phyloP scores from a whole-genome alignment of 31 red algal species.

The Endocladia muricata region DNA sequence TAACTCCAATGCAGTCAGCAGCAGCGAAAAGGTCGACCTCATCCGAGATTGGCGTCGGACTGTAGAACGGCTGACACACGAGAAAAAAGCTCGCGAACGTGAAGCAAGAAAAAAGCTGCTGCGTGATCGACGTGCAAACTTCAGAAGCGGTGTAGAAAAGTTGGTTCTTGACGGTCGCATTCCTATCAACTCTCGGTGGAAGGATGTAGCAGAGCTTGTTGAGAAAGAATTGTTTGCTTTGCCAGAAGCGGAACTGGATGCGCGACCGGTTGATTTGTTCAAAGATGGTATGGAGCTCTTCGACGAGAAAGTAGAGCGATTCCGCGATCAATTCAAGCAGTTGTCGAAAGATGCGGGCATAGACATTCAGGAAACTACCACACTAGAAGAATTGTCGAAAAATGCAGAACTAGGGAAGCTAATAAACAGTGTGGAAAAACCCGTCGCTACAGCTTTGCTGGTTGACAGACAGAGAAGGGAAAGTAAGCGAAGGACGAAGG shows the following conservation, averaged over 20 bases:
- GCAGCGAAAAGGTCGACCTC: conserved; percentile 23
- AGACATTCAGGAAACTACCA: conserved; percentile 39
- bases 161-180: conserved; percentile 44
- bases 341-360: conserved; percentile 38
- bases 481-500: conserved; percentile 44
- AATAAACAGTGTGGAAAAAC: conserved; percentile 11
- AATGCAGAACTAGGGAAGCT: conserved; percentile 18
- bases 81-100: conserved; percentile 36
- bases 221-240: conserved; percentile 35
- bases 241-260: conserved; percentile 41
- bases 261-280: conserved; percentile 35
- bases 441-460: conserved; percentile 43
- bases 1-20: conserved; percentile 16
- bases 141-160: conserved; percentile 46
- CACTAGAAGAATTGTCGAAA: conserved; percentile 42
- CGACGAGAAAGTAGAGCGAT: conserved; percentile 18
- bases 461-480: conserved; percentile 48
- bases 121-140: conserved; percentile 15
- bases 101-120: conserved; percentile 27
- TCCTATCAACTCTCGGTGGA: conserved; percentile 36
- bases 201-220: conserved; percentile 45
- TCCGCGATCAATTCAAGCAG: conserved; percentile 37
- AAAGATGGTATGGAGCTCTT: conserved; percentile 33
- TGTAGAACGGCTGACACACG: conserved; percentile 22
- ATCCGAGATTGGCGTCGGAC: conserved; percentile 36